Base-by-base conservation (phyloP, 1,284 basidiomycete species). In the Puccinia sorghi region DNA sequence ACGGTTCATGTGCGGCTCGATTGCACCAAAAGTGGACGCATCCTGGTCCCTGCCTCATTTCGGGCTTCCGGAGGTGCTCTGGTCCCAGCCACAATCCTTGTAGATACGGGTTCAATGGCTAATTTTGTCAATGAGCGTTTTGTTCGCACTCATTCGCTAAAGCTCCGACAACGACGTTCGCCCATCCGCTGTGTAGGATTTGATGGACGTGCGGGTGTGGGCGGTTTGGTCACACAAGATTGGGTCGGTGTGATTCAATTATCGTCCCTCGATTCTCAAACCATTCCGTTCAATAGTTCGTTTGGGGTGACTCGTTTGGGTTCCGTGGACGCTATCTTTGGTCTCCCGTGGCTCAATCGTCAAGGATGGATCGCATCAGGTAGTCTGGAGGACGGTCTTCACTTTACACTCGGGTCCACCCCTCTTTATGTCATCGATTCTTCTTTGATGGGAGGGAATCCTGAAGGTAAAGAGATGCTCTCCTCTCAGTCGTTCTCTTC, bases 261-360 rank as follows among this genome's bases (percentile, higher is more conserved):
- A 1, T 72, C 39, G 0, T 17, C n/a, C 0, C 22, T 52, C 4
- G n/a, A 72, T 15, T 59, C 71, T 5, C 25, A 48, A 8, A 41
- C 71, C 0, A 4, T 72, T n/a, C 37, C 22, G 2, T n/a, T 61
- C 5, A 12, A 8, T 0, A 37, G 32, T 13, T 48, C 48, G 0
- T 75, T 75, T n/a, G 48, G 37, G 0, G 52, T 76, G 32, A 69
- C 61, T 57, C 22, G 48, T 13, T 37, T 76, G 11, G 74, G 74
- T 0, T 27, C 32, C 11, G 39, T 66, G 5, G 74, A 76, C 32
- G 48, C 43, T 13, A 76, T 76, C 32, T 76, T 76, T 27, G 74
- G 32, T 4, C 32, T 32, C 32, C 32, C 32, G 32, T 32, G 32
- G 32, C 4, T 32, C 2, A 4, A 32, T 32, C 32, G 32, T 1